phyloP scores from a whole-genome alignment of 805 yeast genomes.

The Komagataella mondaviorum region DNA sequence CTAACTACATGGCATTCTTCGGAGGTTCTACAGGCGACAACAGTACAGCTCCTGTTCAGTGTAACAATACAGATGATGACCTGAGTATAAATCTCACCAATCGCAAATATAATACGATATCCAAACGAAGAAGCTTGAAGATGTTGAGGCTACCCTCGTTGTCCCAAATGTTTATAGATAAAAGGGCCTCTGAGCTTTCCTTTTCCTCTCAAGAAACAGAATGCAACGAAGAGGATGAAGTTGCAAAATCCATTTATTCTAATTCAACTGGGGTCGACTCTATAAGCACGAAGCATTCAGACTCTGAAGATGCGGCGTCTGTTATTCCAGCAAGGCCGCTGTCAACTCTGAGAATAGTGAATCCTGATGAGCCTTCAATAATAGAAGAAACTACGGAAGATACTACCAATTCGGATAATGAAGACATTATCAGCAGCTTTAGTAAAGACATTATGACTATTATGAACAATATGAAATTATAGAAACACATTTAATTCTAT shows the following conservation, averaged over 20 bases:
- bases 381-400: background rate
- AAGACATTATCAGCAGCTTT: background rate
- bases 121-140: background rate
- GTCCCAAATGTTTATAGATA: background rate
- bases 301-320: background rate
- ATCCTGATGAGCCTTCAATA: background rate
- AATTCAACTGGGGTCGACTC: background rate
- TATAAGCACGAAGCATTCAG: background rate
- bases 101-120: background rate
- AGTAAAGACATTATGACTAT: background rate
- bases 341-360: background rate
- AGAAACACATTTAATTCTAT: background rate
- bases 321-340: background rate
- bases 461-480: background rate
- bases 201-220: background rate
- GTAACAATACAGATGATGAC: background rate
- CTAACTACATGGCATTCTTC: slow-evolving; percentile 17
- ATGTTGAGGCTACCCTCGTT: background rate
- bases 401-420: background rate
- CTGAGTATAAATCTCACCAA: background rate
- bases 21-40: background rate
- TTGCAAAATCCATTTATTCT: background rate
- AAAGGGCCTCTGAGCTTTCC: background rate
- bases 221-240: background rate
- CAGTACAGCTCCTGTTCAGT: background rate